A percentile compares a stretch with the other conserved stretches of the same genome.
Evolutionary conservation across 306 rosid species (phyloP).

Genomic region (Cyamopsis tetragonoloba): DNA sequence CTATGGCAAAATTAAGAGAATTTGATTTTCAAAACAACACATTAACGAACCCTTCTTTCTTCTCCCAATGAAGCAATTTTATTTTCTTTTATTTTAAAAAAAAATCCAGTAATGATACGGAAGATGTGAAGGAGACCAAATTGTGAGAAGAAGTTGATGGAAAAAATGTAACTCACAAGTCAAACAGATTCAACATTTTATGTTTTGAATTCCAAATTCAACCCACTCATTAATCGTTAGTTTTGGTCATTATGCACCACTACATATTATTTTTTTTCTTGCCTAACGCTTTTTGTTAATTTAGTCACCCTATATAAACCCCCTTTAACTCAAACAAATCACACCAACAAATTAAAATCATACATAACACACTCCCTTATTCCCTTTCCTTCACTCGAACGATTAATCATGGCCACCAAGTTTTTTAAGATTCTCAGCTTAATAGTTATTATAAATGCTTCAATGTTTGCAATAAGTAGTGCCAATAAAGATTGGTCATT

Average conservation of each 20-base stretch:
- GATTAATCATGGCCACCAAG: constrained; percentile 27
- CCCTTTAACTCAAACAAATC: neutral
- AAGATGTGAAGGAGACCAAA: neutral
- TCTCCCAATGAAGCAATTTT: neutral
- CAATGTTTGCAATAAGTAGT: constrained; percentile 26
- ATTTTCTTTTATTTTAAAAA: too few species aligned
- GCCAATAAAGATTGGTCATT: constrained; percentile 43
- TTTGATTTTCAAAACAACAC: neutral
- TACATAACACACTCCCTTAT: neutral
- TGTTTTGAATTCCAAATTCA: neutral
- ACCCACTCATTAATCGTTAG: constrained; percentile 9
- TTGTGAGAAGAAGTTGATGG: neutral
- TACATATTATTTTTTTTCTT: neutral
- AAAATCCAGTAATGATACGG: neutral
- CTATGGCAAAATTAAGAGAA: neutral
- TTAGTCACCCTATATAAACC: constrained; percentile 5
- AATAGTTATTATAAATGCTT: constrained; percentile 11
- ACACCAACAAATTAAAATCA: neutral
- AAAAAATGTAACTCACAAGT: neutral
- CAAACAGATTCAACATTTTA: too few species aligned
- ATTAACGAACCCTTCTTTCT: neutral
- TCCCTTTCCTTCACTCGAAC: too few species aligned
- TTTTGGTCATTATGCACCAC: constrained; percentile 36
- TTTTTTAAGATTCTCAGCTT: neutral
- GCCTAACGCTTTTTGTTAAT: neutral